Conservation (phyloP, 495 filamentous ascomycete genomes). For the Neurospora sp. region DNA sequence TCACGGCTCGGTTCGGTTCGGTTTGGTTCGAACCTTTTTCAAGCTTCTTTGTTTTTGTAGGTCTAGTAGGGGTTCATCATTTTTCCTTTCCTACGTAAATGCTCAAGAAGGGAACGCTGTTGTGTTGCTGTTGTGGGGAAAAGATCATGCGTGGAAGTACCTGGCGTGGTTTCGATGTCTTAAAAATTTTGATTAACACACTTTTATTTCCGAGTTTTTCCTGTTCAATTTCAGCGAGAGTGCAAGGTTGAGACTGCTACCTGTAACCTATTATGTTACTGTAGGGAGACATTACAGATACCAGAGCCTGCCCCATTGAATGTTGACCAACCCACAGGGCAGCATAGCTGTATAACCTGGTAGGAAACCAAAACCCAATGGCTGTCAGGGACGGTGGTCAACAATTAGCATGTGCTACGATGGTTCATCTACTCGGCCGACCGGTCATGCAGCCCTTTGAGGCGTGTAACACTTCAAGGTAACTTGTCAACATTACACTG, state of each 20-base stretch:
- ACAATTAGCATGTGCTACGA: not conserved
- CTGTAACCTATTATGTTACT: not conserved
- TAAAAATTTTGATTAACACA: not conserved
- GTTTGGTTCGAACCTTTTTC: not conserved
- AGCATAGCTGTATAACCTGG: not conserved
- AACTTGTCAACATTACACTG: not conserved
- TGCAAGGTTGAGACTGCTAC: not conserved
- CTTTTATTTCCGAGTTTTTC: not conserved
- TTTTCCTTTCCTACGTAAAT: not conserved
- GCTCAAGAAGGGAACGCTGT: not conserved
- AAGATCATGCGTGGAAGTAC: not conserved
- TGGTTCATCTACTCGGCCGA: not conserved
- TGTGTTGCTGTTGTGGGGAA: not conserved
- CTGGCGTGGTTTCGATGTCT: not conserved
- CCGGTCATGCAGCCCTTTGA: not conserved
- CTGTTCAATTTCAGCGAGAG: not conserved
- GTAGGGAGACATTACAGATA: not conserved
- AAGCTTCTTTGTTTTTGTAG: not conserved
- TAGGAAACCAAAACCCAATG: not conserved
- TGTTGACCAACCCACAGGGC: not conserved
- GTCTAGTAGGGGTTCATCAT: not conserved
- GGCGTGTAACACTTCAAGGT: not conserved
- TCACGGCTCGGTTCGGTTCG: not conserved
- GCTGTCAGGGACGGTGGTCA: not conserved
- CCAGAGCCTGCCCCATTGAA: not conserved